Percentiles rank a stretch among this genome's conserved stretches.
phyloP scores from a whole-genome alignment of 345 rosid species.

The Carallia brachiata region DNA sequence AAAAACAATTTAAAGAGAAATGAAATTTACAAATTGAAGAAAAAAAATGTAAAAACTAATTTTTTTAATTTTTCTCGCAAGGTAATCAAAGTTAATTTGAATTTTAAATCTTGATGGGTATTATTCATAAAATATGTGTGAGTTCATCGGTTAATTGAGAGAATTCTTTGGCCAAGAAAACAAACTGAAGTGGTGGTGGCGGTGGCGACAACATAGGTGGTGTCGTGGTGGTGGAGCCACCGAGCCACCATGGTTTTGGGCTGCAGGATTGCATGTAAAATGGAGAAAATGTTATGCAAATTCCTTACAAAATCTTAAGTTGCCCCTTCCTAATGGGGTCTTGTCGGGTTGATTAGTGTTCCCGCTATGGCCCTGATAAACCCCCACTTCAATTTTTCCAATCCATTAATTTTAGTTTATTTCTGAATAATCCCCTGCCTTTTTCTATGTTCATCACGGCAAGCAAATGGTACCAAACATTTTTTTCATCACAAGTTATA shows the following conservation, averaged over 20 bases:
- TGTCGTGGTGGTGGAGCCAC: conserved; percentile 1
- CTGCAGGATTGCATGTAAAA: conserved; percentile 16
- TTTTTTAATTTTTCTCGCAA: too few relatives aligned
- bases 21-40: too few relatives aligned
- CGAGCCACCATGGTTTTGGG: conserved; percentile 19
- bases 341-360: conserved; percentile 43
- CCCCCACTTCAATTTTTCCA: neutral
- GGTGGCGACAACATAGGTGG: too few relatives aligned
- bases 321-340: conserved; percentile 42
- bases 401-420: neutral
- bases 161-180: neutral
- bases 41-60: too few relatives aligned
- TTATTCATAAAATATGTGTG: too few relatives aligned
- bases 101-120: too few relatives aligned
- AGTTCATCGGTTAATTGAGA: too few relatives aligned
- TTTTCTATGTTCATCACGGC: too few relatives aligned
- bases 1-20: too few relatives aligned
- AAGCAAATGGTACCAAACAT: too few relatives aligned
- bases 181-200: neutral
- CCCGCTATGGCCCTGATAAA: neutral
- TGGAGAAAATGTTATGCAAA: conserved; percentile 19
- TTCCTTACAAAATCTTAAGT: conserved; percentile 29
- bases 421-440: neutral
- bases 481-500: neutral
- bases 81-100: too few relatives aligned